These are phyloP conservation scores for Funneliformis caledonium DNA, from an alignment of 371 early-diverging fungal species.

Conservation along the genomic window DNA sequence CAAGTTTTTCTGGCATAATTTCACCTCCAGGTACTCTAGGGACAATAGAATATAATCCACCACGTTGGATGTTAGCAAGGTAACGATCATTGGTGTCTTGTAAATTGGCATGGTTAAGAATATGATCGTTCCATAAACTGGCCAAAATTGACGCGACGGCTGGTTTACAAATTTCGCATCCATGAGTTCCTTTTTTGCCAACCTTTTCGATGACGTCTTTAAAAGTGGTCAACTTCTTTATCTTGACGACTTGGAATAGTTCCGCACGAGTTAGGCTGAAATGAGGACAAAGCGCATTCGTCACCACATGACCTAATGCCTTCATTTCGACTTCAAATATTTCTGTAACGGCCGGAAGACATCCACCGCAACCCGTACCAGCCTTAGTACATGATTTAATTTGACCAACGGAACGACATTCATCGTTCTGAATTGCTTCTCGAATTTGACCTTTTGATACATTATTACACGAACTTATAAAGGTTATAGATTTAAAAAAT, in stretches of 20 bases:
- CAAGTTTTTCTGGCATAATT: conserved; percentile 67
- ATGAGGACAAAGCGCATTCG: conserved; percentile 61
- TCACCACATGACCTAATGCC: conserved; percentile 58
- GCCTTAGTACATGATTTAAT: conserved; percentile 64
- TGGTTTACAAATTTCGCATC: conserved; percentile 71
- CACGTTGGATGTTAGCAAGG: conserved; percentile 73
- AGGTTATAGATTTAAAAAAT: background rate
- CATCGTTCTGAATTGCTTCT: conserved; percentile 50
- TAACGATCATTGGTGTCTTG: conserved; percentile 79
- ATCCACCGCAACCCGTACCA: conserved; percentile 68
- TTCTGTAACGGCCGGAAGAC: conserved; percentile 61
- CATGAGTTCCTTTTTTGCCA: conserved; percentile 51
- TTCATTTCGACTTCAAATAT: conserved; percentile 68
- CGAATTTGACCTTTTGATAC: conserved; percentile 64
- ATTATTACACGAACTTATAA: conserved; percentile 66
- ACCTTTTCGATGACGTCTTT: conserved; percentile 53
- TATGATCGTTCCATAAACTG: conserved; percentile 68
- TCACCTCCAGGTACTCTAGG: conserved; percentile 73
- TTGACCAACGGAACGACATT: conserved; percentile 57
- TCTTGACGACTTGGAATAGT: conserved; percentile 66
- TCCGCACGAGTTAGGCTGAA: conserved; percentile 65
- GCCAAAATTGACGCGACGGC: conserved; percentile 70
- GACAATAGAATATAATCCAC: conserved; percentile 70
- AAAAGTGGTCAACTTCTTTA: conserved; percentile 59
- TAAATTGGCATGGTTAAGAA: conserved; percentile 58